Conservation (phyloP, 2,329 filamentous ascomycete genomes). For the Drechslera avenae region DNA sequence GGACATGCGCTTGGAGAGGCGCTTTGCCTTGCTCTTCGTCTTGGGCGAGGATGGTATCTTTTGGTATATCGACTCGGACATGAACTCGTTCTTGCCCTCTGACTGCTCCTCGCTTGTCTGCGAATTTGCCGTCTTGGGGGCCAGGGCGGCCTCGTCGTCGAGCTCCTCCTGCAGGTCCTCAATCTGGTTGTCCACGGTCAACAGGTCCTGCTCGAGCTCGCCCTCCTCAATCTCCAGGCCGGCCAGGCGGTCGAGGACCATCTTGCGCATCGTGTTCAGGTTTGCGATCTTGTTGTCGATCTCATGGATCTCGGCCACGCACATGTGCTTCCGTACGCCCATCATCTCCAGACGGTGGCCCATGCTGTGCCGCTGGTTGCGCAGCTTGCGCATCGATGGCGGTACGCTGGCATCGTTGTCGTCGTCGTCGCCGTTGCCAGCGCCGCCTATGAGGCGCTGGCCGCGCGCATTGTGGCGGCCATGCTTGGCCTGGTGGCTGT, state of each 20-base stretch:
- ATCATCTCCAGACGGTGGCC: constrained; percentile 90
- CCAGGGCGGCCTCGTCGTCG: constrained; percentile 56
- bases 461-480: constrained; percentile 73
- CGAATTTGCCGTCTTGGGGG: constrained; percentile 48
- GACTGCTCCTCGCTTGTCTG: constrained; percentile 58
- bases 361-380: constrained; percentile 78
- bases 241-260: constrained; percentile 85
- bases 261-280: constrained; percentile 87
- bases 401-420: constrained; percentile 60
- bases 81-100: constrained; percentile 68
- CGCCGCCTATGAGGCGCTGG: constrained; percentile 71
- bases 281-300: constrained; percentile 98
- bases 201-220: constrained; percentile 82
- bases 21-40: constrained; percentile 58
- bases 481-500: constrained; percentile 62
- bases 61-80: constrained; percentile 97
- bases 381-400: constrained; percentile 72
- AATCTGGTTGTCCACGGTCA: constrained; percentile 65
- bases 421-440: constrained; percentile 63
- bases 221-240: constrained; percentile 88
- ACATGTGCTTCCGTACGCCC: constrained; percentile 94
- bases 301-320: constrained; percentile 91
- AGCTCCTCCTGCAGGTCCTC: constrained; percentile 67
- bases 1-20: constrained; percentile 71
- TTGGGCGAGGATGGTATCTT: constrained; percentile 69